Percentiles rank a stretch among this genome's conserved stretches.
These are phyloP conservation scores for Solanum tacnaense DNA, from an alignment of 257 asterid species.

Conservation along the genomic window DNA sequence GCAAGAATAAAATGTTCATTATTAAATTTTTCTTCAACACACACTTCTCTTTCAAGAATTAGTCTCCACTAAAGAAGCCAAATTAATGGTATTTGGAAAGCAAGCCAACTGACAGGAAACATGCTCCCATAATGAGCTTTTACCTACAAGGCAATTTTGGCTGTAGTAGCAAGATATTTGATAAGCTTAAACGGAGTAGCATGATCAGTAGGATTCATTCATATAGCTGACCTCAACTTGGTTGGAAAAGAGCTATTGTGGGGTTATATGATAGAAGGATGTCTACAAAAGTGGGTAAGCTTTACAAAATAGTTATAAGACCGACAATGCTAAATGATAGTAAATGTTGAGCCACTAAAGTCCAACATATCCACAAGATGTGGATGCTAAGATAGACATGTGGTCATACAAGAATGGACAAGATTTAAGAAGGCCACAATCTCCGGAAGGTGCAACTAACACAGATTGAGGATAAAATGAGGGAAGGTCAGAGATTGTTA, in stretches of 20 bases:
- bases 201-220: neutral
- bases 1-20: neutral
- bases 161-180: neutral
- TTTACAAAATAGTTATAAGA: neutral
- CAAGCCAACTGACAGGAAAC: neutral
- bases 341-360: neutral
- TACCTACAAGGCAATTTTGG: neutral
- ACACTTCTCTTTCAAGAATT: neutral
- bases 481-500: neutral
- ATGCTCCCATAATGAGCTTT: neutral
- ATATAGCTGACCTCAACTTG: neutral
- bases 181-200: neutral
- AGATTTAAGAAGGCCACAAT: neutral
- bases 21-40: neutral
- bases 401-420: neutral
- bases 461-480: neutral
- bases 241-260: neutral
- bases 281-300: neutral
- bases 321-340: neutral
- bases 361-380: neutral
- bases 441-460: neutral
- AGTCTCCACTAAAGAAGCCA: neutral
- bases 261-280: neutral
- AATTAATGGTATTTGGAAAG: neutral
- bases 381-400: neutral